Base-by-base conservation (phyloP, 2,329 filamentous ascomycete genomes). In the Apiospora malaysiana region DNA sequence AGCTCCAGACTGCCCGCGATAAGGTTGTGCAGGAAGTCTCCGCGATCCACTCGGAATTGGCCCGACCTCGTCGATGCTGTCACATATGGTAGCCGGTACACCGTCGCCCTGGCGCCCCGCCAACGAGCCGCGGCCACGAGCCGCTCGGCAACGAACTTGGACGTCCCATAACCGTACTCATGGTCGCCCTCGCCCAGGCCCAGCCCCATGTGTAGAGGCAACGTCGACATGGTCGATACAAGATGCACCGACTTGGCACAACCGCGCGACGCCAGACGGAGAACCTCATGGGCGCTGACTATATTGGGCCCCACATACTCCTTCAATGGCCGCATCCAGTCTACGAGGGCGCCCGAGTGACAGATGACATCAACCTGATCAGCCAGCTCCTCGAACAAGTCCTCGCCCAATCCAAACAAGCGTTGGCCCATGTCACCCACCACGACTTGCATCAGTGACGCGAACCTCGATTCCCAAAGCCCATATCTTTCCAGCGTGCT, bases 281-380 rank as follows among this genome's bases (percentile, higher is more conserved):
- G 72, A 47, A 78, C 69, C 68, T 79, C 77, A 71, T 79, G 77
- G 14, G 77, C 74, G 70, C 77, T 76, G 27, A 79, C 72, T 21
- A 79, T 75, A 66, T 79, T 79, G 49, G 77, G 77, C 21, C 76
- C 77, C 45, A 78, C 63, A 68, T 79, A 79, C 21, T 78, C 76
- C 65, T 76, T 72, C 51, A 79, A 68, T 10, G 75, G 77, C 32
- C 75, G 77, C 75, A 78, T 75, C 77, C 77, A 79, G 70, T 79
- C 77, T 40, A 79, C 77, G 12, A 78, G 75, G 68, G 69, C 77
- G 16, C 76, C 77, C 10, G 76, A 75, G 69, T 78, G 77, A 49
- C 74, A 76, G 63, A 79, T 75, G 63, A 74, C 71, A 71, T 78
- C 76, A 9, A 78, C 74, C 43, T 66, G 43, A 40, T 76, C 66